These are phyloP conservation scores for Umbelopsis sp. DNA, from an alignment of 371 early-diverging fungal species.

Conservation along the genomic window DNA sequence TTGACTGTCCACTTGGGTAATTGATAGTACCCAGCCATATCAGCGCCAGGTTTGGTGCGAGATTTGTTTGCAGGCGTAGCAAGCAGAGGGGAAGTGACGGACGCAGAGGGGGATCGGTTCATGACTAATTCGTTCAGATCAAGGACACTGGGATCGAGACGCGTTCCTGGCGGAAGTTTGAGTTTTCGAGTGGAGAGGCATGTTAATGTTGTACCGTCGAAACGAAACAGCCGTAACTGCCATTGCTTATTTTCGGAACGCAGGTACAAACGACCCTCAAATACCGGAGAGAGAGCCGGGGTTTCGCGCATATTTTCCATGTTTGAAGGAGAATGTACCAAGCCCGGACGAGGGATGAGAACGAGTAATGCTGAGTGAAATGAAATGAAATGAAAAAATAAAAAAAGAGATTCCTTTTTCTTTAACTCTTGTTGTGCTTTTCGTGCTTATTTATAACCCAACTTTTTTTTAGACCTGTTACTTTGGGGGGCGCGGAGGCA, in stretches of 20 bases:
- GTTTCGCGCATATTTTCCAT: conserved; percentile 32
- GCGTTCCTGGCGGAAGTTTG: conserved; percentile 39
- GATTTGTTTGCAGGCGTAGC: conserved; percentile 34
- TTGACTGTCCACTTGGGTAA: conserved; percentile 51
- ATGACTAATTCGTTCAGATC: conserved; percentile 20
- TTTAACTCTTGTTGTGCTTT: neutral
- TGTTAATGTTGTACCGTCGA: conserved; percentile 50
- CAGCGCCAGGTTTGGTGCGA: conserved; percentile 18
- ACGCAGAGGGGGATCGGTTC: conserved; percentile 27
- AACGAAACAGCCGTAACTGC: conserved; percentile 54
- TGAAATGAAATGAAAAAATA: neutral
- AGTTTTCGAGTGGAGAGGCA: conserved; percentile 45
- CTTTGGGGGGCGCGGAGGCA: no score
- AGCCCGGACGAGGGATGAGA: conserved; percentile 1
- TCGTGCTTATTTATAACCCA: neutral
- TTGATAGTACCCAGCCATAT: conserved; percentile 46
- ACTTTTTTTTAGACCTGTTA: no score
- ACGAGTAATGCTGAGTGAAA: no score
- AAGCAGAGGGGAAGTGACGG: conserved; percentile 40
- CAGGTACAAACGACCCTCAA: conserved; percentile 49
- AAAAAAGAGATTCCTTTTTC: neutral
- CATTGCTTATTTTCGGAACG: conserved; percentile 42
- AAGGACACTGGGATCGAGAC: conserved; percentile 24
- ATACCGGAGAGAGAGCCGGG: conserved; percentile 49
- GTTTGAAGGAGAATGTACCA: neutral